Evolutionary conservation across 2,329 filamentous ascomycete species (phyloP).

Genomic region (Exophiala sp.): DNA sequence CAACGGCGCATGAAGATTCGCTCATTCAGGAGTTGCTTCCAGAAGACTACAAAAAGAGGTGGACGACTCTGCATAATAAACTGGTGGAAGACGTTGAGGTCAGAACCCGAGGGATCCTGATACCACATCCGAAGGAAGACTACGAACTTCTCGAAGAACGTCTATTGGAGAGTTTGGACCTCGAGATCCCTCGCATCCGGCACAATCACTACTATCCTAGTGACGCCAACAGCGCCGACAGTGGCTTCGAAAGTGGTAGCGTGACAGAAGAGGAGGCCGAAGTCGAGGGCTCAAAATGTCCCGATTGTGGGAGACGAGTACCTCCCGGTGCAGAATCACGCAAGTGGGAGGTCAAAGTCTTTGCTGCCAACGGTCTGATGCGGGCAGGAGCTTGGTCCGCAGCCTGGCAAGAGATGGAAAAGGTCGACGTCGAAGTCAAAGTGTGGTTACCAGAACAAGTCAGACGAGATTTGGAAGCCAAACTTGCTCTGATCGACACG

Average conservation of each 20-base stretch:
- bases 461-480: constrained; percentile 42
- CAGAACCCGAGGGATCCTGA: constrained; percentile 57
- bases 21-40: constrained; percentile 52
- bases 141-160: constrained; percentile 62
- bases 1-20: constrained; percentile 37
- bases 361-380: constrained; percentile 93
- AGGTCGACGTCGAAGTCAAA: constrained; percentile 90
- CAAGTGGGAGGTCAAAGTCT: constrained; percentile 72
- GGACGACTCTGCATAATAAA: constrained; percentile 54
- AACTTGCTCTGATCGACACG: constrained; percentile 11
- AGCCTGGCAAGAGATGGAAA: constrained; percentile 96
- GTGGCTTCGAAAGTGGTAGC: constrained; percentile 35
- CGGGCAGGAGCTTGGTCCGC: constrained; percentile 85
- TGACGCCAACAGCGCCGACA: constrained; percentile 24
- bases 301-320: constrained; percentile 50
- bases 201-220: constrained; percentile 55
- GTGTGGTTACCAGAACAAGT: constrained; percentile 60
- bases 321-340: constrained; percentile 47
- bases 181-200: constrained; percentile 54
- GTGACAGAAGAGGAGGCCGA: constrained; percentile 36
- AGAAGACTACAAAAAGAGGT: constrained; percentile 42
- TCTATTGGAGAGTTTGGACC: constrained; percentile 57
- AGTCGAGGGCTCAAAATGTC: constrained; percentile 35
- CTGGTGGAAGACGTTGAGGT: constrained; percentile 50
- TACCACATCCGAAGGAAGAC: constrained; percentile 60